phyloP scores from a whole-genome alignment of 805 yeast species.

The Kuraishia hungarica region DNA sequence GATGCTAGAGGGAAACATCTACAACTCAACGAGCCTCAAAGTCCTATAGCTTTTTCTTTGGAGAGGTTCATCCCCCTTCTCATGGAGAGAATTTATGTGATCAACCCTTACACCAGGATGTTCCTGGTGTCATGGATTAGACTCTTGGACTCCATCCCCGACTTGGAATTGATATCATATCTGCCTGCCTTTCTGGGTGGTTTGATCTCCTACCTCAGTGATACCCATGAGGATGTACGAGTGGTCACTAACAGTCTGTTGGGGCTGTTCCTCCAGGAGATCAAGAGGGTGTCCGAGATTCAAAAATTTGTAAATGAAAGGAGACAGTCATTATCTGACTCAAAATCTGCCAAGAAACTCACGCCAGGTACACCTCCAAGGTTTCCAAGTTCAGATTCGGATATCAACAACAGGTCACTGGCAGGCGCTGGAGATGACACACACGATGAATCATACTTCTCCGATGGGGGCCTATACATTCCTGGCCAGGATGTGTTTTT shows the following conservation, averaged over 20 bases:
- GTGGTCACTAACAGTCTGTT: slow-evolving; percentile 75
- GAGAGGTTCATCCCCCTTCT: slow-evolving; percentile 87
- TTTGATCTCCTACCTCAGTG: slow-evolving; percentile 68
- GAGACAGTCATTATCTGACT: slow-evolving; percentile 6
- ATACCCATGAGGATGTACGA: slow-evolving; percentile 79
- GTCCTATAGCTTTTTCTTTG: slow-evolving; percentile 68
- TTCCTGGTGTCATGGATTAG: slow-evolving; percentile 92
- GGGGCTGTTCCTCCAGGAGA: slow-evolving; percentile 70
- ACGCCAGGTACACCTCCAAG: background rate
- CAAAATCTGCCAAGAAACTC: background rate
- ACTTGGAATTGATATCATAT: slow-evolving; percentile 77
- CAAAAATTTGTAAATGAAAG: slow-evolving; percentile 37
- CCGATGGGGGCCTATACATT: slow-evolving; percentile 47
- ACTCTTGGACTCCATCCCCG: slow-evolving; percentile 88
- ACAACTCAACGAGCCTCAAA: slow-evolving; percentile 53
- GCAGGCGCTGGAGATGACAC: slow-evolving; percentile 8
- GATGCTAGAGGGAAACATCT: slow-evolving; percentile 51
- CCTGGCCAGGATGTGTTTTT: slow-evolving; percentile 79
- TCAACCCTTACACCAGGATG: slow-evolving; percentile 87
- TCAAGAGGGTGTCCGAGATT: slow-evolving; percentile 66
- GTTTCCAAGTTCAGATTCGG: background rate
- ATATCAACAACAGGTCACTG: background rate
- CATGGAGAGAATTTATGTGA: slow-evolving; percentile 83
- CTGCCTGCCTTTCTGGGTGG: slow-evolving; percentile 88
- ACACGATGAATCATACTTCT: slow-evolving; percentile 17